Conservation (phyloP, 768 basidiomycete species). For the Trametes gibbosa region DNA sequence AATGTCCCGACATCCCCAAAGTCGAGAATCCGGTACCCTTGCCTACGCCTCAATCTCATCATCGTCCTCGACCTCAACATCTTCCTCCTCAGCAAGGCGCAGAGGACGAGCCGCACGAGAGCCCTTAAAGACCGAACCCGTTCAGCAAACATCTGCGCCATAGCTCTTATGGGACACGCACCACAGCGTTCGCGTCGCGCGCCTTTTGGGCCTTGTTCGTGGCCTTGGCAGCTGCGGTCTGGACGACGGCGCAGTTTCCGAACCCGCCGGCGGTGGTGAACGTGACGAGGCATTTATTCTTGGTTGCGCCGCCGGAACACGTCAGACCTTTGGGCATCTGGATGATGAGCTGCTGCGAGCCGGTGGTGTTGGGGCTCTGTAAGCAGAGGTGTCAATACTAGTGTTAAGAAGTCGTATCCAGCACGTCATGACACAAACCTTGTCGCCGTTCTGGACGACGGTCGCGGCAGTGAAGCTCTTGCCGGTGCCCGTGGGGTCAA, state of each 20-base stretch:
- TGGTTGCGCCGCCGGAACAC: conserved; percentile 47
- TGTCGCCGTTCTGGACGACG: conserved; percentile 44
- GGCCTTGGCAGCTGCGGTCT: conserved; percentile 23
- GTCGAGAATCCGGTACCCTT: no score
- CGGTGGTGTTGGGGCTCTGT: conserved; percentile 38
- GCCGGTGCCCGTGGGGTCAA: conserved; percentile 41
- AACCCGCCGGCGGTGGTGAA: conserved; percentile 49
- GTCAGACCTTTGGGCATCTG: conserved; percentile 47
- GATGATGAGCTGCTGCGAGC: conserved; percentile 41
- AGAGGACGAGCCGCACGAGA: conserved; percentile 4
- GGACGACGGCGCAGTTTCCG: conserved; percentile 53
- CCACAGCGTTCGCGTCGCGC: conserved; percentile 3
- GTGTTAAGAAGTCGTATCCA: neutral
- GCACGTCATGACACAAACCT: conserved; percentile 32
- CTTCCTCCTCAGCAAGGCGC: neutral
- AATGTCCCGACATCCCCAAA: neutral
- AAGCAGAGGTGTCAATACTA: neutral
- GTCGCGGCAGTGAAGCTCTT: conserved; percentile 35
- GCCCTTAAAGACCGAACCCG: neutral
- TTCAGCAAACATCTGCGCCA: no score
- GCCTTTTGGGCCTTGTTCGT: conserved; percentile 2
- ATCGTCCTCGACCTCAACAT: neutral
- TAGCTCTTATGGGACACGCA: neutral
- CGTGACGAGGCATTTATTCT: conserved; percentile 49
- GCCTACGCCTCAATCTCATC: neutral